Evolutionary conservation across 768 basidiomycete species (phyloP).

Genomic region (Rubroboletus satanas): DNA sequence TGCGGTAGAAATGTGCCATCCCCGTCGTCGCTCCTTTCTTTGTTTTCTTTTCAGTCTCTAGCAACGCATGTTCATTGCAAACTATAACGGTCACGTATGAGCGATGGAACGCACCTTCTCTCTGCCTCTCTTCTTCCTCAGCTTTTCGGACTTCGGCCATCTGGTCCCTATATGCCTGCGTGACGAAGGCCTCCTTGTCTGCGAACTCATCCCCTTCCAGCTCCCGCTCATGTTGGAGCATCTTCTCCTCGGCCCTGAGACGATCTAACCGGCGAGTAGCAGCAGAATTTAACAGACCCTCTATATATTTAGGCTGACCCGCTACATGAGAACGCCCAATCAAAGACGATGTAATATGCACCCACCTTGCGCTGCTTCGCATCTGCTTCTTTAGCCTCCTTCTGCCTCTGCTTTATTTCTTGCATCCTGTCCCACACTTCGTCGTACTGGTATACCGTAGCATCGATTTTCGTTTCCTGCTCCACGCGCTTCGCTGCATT

Average conservation of each 20-base stretch:
- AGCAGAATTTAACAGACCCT: conserved; percentile 71
- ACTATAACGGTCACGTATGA: not conserved
- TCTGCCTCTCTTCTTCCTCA: conserved; percentile 86
- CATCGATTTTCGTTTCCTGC: conserved; percentile 73
- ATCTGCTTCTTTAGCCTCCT: conserved; percentile 74
- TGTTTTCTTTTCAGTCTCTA: conserved; percentile 57
- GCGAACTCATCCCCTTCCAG: conserved; percentile 89
- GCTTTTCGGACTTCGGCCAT: conserved; percentile 87
- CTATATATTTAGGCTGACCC: conserved; percentile 88
- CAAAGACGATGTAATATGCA: conserved; percentile 1
- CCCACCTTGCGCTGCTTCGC: conserved; percentile 73
- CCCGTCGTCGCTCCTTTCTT: conserved; percentile 62
- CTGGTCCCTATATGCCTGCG: conserved; percentile 94
- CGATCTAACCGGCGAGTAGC: conserved; percentile 86
- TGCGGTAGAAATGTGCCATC: conserved; percentile 82
- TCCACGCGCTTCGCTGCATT: conserved; percentile 72
- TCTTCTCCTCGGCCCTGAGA: conserved; percentile 94
- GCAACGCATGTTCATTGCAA: not conserved
- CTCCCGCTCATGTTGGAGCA: conserved; percentile 91
- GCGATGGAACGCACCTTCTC: conserved; percentile 64
- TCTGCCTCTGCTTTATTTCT: conserved; percentile 69
- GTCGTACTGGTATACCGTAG: conserved; percentile 90
- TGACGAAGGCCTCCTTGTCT: conserved; percentile 97
- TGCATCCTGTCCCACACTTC: conserved; percentile 97
- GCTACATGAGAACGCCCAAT: conserved; percentile 9